Evolutionary conservation across 352 stramenopile species (phyloP).

Genomic region (Phytophthora quininea): DNA sequence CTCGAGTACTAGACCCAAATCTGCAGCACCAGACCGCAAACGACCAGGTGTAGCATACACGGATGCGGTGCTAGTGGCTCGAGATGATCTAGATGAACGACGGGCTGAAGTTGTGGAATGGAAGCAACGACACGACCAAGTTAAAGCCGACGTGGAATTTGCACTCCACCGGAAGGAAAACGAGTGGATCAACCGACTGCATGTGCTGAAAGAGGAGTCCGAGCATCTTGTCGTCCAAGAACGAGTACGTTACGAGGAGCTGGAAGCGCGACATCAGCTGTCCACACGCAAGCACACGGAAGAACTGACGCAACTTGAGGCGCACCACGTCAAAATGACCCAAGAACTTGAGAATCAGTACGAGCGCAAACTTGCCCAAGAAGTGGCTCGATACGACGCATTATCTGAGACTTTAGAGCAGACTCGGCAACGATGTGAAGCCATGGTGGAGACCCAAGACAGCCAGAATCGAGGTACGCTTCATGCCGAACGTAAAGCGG

Average conservation of each 20-base stretch:
- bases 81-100: conserved; percentile 83
- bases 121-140: conserved; percentile 75
- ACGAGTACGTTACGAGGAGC: conserved; percentile 75
- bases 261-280: conserved; percentile 77
- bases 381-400: conserved; percentile 87
- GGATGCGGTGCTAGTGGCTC: conserved; percentile 72
- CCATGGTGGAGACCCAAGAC: conserved; percentile 84
- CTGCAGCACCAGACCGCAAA: conserved; percentile 23
- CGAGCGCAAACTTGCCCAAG: conserved; percentile 90
- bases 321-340: conserved; percentile 81
- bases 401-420: conserved; percentile 89
- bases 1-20: conserved; percentile 23
- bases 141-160: conserved; percentile 86
- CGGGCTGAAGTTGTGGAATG: conserved; percentile 54
- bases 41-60: conserved; percentile 22
- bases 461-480: conserved; percentile 63
- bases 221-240: conserved; percentile 83
- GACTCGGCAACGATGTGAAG: conserved; percentile 89
- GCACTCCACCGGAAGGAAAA: conserved; percentile 86
- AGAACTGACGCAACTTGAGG: conserved; percentile 78
- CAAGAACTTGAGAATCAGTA: conserved; percentile 94
- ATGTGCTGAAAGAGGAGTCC: conserved; percentile 79
- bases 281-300: conserved; percentile 72
- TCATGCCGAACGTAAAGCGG: conserved; percentile 67
- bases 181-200: conserved; percentile 86